Evolutionary conservation across 371 early-diverging fungal genomes (phyloP), one percentile per base, ranked within the genome.

Genomic region (Sporodiniella umbellata): DNA sequence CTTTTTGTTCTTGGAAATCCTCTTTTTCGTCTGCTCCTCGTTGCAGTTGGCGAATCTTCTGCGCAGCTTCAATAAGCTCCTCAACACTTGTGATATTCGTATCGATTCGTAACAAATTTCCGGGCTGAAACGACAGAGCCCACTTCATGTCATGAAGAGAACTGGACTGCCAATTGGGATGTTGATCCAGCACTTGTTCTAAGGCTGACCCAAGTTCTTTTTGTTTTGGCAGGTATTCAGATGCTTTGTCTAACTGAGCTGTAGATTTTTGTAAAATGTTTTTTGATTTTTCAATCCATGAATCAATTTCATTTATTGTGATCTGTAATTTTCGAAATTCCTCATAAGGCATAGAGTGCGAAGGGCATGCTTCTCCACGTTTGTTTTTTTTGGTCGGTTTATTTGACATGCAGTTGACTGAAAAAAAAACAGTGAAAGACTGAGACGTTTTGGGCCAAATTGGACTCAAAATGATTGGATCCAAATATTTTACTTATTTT

Each of bases 281-380:
- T 1, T 69, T 65, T 12, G 78, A 71, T 33, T 71, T 73, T 51
- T 77, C 78, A 22, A 77, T 73, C 76, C 78, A 77, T 12, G 72
- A 59, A 28, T 76, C 72, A 33, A 76, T 76, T 45, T 76, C 77
- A 37, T 72, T 72, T 46, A 72, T 68, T 2, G 72, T 68, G 30
- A 72, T 66, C 53, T 72, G 68, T 33, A 72, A 42, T n/a, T 25
- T 43, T 28, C 26, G 40, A 18, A 40, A 40, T 7, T 40, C 40
- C 21, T 40, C 19, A 19, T 40, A 40, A 19, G 40, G 40, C 21
- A 40, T 28, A 4, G 30, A 28, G 30, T 28, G 30, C 4, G 30
- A 28, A 10, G 7, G 4, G 10, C 30, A 7, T 28, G 30, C 30
- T 10, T 28, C 30, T 7, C 30, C 10, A 28, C 10, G 18, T 7